phyloP scores from a whole-genome alignment of 2,329 filamentous ascomycete genomes.

The Uncinocarpus reesii region DNA sequence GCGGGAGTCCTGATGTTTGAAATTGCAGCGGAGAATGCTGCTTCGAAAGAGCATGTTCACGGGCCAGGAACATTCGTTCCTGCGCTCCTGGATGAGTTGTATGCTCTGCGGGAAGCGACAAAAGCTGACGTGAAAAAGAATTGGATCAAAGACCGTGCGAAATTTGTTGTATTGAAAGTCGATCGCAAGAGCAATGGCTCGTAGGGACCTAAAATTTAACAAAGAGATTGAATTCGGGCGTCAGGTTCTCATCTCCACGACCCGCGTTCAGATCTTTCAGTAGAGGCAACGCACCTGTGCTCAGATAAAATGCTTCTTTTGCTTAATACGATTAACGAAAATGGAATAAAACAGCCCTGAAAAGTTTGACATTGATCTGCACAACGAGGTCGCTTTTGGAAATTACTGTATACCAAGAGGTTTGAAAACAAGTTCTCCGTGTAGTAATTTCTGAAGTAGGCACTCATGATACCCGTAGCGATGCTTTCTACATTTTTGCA shows the following conservation, averaged over 20 bases:
- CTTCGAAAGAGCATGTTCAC: conserved; percentile 48
- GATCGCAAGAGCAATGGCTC: not conserved
- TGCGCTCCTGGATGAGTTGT: conserved; percentile 66
- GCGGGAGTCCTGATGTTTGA: conserved; percentile 70
- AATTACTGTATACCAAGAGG: no score
- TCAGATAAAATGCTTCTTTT: no score
- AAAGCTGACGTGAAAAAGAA: conserved; percentile 13
- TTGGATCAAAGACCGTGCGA: conserved; percentile 31
- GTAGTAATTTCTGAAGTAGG: no score
- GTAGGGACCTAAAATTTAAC: not conserved
- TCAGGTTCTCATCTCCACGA: no score
- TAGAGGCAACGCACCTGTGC: no score
- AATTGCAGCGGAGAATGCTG: conserved; percentile 61
- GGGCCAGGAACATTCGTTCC: conserved; percentile 83
- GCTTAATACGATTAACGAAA: no score
- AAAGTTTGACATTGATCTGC: no score
- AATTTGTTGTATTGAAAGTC: conserved; percentile 19
- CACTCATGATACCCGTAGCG: not conserved
- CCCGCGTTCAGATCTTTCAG: no score
- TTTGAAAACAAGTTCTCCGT: no score
- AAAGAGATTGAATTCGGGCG: no score
- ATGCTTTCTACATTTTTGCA: conserved; percentile 39
- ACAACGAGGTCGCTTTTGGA: no score
- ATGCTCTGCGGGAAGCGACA: conserved; percentile 28
- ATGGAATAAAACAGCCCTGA: no score